These are phyloP conservation scores for Fusarium floridanum DNA, from an alignment of 2,329 filamentous ascomycete genomes.

Conservation along the genomic window DNA sequence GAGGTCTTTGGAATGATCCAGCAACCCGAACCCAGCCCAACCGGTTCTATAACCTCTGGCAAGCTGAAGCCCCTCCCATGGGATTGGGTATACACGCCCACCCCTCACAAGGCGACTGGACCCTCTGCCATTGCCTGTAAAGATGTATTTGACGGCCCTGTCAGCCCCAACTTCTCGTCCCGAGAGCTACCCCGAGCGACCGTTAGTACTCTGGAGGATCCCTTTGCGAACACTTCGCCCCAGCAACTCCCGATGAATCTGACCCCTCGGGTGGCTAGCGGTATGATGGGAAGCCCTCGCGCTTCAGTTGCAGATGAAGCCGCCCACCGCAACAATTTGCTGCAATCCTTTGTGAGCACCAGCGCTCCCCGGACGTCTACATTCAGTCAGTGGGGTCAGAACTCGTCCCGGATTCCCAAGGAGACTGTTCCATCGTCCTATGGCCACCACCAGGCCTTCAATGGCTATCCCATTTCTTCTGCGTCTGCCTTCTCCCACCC, in stretches of 20 bases:
- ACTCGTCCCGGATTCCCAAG: slow-evolving; percentile 32
- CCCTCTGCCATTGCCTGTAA: slow-evolving; percentile 36
- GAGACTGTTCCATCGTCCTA: slow-evolving; percentile 38
- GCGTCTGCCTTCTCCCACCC: slow-evolving; percentile 60
- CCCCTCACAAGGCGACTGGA: slow-evolving; percentile 45
- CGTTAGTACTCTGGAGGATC: slow-evolving; percentile 46
- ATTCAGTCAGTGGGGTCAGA: slow-evolving; percentile 50
- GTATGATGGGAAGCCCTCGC: slow-evolving; percentile 38
- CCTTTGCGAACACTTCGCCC: slow-evolving; percentile 48
- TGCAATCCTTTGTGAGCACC: slow-evolving; percentile 51
- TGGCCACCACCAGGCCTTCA: slow-evolving; percentile 26
- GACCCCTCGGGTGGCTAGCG: slow-evolving; percentile 23
- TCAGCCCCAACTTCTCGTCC: slow-evolving; percentile 43
- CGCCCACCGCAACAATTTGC: slow-evolving; percentile 51
- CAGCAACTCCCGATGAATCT: slow-evolving; percentile 23
- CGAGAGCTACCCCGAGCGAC: slow-evolving; percentile 26
- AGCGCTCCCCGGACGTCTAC: slow-evolving; percentile 47
- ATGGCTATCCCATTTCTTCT: slow-evolving; percentile 44
- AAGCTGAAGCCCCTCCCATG: slow-evolving; percentile 61
- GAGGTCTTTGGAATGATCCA: slow-evolving; percentile 61
- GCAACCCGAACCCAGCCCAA: slow-evolving; percentile 49
- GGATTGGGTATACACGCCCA: slow-evolving; percentile 61
- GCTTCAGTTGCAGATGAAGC: slow-evolving; percentile 43
- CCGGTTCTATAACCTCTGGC: slow-evolving; percentile 45
- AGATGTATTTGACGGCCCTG: slow-evolving; percentile 44